Evolutionary conservation across 192 early-diverging fungal species (phyloP), one percentile per base, ranked within the genome.

Genomic region (Rhizophagus clarus): DNA sequence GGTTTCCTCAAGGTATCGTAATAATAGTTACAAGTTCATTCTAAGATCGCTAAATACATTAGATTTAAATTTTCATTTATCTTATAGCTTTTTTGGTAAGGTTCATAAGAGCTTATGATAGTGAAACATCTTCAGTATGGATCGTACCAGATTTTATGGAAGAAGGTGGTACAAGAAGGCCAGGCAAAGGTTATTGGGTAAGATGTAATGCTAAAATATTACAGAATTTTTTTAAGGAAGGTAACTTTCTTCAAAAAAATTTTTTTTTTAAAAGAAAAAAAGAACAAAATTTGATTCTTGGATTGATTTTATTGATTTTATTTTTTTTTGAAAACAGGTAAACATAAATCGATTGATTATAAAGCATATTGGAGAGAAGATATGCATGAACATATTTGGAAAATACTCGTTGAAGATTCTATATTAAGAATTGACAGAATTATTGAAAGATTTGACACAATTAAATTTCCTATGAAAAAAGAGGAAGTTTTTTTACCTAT

Each of bases 61-160:
- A 28, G 29, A 32, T 5, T 67, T 12, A 68, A 32, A 64, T 2
- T 28, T 64, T 64, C 62, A 64, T 64, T 64, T 64, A 64, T 22
- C 26, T 72, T 29, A 45, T 17, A 74, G 72, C 60, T 74, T 74
- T 74, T 28, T 32, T 74, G 49, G 32, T 74, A 24, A 49, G 72
- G 29, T 74, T 74, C 17, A 74, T 74, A 60, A 74, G 37, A 74
- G 49, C 56, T 51, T 56, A 74, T 60, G 72, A 74, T 74, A 20
- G 60, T 3, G 49, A 56, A 61, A 74, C 72, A 31, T 24, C 45
- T 29, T 60, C 49, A 28, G 28, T 40, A 51, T 74, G 72, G 72
- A 28, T 74, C 14, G 49, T 74, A 8, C 72, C 72, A 10, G 72
- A 74, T 29, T 32, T 74, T 34, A 40, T 15, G 24, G 45, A 74